Percentiles rank a stretch among this genome's conserved stretches.
Evolutionary conservation across 768 basidiomycete genomes (phyloP).

Genomic region (Sistotremastrum niveocremeum): DNA sequence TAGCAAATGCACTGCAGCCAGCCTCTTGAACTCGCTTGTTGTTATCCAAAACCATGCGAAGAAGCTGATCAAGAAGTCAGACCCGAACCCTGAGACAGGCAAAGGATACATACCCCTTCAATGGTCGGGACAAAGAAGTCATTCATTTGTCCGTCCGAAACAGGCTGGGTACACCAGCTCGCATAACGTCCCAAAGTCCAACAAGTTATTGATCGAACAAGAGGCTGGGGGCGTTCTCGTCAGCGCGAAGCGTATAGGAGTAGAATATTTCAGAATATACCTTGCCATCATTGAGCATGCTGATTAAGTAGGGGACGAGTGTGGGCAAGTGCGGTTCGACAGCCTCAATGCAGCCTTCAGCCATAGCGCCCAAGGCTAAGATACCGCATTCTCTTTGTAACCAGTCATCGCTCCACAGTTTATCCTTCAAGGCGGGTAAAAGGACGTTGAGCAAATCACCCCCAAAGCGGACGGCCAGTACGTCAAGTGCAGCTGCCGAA

Average conservation of each 20-base stretch:
- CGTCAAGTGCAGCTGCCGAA: slow-evolving; percentile 93
- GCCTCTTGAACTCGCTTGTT: slow-evolving; percentile 99
- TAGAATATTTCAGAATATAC: slow-evolving; percentile 25
- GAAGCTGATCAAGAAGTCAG: slow-evolving; percentile 41
- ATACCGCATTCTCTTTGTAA: slow-evolving; percentile 91
- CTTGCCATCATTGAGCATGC: slow-evolving; percentile 83
- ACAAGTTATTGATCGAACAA: slow-evolving; percentile 95
- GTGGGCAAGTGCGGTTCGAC: slow-evolving; percentile 92
- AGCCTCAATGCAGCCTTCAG: slow-evolving; percentile 95
- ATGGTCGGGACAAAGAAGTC: slow-evolving; percentile 93
- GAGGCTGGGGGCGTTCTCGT: slow-evolving; percentile 41
- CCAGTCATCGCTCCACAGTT: slow-evolving; percentile 90
- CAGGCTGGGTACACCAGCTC: slow-evolving; percentile 85
- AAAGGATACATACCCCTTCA: slow-evolving; percentile 66
- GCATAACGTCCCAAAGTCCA: slow-evolving; percentile 99
- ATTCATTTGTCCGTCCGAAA: slow-evolving; percentile 77
- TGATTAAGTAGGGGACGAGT: slow-evolving; percentile 85
- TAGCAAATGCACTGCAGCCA: slow-evolving; percentile 97
- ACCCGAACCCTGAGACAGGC: background rate
- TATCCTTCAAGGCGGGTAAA: slow-evolving; percentile 80
- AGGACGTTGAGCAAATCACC: slow-evolving; percentile 82
- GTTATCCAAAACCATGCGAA: slow-evolving; percentile 94
- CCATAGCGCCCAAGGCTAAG: slow-evolving; percentile 93
- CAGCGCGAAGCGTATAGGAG: slow-evolving; percentile 4
- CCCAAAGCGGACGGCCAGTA: slow-evolving; percentile 86